Base-by-base conservation (phyloP, 306 rosid genomes). In the Crotalaria pallida region DNA sequence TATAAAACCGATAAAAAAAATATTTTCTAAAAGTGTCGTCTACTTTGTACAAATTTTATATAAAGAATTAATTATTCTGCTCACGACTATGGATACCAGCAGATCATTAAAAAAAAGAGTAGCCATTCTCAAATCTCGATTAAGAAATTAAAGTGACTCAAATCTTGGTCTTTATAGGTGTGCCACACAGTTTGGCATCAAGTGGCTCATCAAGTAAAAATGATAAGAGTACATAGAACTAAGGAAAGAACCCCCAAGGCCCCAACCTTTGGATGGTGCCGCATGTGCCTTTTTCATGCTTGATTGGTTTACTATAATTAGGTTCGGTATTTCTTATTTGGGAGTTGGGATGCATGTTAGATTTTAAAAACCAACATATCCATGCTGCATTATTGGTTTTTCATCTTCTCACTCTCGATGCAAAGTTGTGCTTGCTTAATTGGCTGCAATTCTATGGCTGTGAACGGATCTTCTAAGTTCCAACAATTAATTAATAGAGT, bases 241-340 rank as follows among this genome's bases (percentile, higher is more conserved):
- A 70, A 34, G 55, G 63, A 44, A 58, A 3, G 29, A 26, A 6
- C 18, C 77, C 77, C 18, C 21, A 21, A 26, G 4, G n/a, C 77
- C 77, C 18, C 21, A 21, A 44, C 70, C 29, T 41, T 71, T 36
- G 67, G 80, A 57, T 50, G 61, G 78, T 71, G 77, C 69, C n/a
- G 15, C 44, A 41, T 43, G 60, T 72, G 36, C 57, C 68, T 51
- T 74, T 62, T 50, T 12, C 12, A 48, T 69, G 67, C 26, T 31
- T 72, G 57, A 68, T 63, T 24, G 50, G 34, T 47, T 67, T 67
- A 27, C 73, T 41, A 24, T 16, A 78, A 67, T 38, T 33, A 41
- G 70, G 48, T 13, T 66, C 16, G 15, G 43, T 58, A 62, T 69
- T 77, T 10, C 84, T 77, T 16, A 18, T 76, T 76, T 24, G 44